phyloP scores from a whole-genome alignment of 345 rosid species.

The Luvunga scandens region DNA sequence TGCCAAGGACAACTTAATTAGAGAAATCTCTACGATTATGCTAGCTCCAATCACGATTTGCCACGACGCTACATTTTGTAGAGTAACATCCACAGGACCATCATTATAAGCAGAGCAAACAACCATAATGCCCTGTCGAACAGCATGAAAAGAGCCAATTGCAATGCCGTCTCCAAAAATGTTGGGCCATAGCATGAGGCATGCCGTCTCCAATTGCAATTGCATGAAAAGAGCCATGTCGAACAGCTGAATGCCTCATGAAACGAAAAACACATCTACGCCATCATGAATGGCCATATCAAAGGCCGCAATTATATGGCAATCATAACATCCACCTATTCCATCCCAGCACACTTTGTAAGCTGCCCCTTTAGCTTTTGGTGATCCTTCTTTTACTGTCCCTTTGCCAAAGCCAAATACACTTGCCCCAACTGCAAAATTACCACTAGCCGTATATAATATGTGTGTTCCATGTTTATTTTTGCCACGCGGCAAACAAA shows the following conservation, averaged over 20 bases:
- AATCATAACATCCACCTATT: constrained; percentile 53
- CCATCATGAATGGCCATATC: constrained; percentile 79
- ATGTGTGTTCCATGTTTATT: constrained; percentile 90
- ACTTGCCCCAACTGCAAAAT: constrained; percentile 48
- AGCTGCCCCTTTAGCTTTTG: constrained; percentile 71
- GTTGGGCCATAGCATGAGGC: too few relatives aligned
- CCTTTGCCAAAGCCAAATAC: constrained; percentile 57
- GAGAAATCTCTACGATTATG: constrained; percentile 79
- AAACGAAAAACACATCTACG: constrained; percentile 67
- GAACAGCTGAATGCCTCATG: too few relatives aligned
- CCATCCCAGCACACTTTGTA: constrained; percentile 66
- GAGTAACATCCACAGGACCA: constrained; percentile 65
- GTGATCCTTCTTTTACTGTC: constrained; percentile 83
- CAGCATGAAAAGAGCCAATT: constrained; percentile 79
- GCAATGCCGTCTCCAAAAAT: constrained; percentile 58
- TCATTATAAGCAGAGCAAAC: constrained; percentile 77
- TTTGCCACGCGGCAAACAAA: constrained; percentile 58
- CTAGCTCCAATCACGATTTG: constrained; percentile 83
- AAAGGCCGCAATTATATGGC: constrained; percentile 64
- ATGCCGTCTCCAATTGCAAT: too few relatives aligned
- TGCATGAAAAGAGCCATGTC: too few relatives aligned
- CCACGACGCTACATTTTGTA: constrained; percentile 57
- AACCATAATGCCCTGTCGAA: constrained; percentile 54
- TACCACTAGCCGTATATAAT: constrained; percentile 79
- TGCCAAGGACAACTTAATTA: constrained; percentile 56